Evolutionary conservation across 2,329 filamentous ascomycete genomes (phyloP).

Genomic region (Cadophora gregata): DNA sequence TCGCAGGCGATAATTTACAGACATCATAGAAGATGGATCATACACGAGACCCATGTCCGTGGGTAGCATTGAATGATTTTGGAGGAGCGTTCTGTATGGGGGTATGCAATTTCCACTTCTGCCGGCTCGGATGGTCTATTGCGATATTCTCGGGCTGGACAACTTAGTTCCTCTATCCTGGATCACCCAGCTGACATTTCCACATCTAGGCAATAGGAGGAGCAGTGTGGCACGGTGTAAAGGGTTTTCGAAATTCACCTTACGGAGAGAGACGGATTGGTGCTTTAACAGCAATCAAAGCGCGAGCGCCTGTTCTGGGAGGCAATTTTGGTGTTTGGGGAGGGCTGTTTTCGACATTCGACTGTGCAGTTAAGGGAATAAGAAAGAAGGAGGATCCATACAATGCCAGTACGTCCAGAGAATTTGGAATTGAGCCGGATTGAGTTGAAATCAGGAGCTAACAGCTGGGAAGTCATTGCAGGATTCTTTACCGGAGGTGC

Average conservation of each 20-base stretch:
- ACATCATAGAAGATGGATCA: constrained; percentile 75
- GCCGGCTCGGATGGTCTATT: not conserved
- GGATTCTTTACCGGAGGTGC: constrained; percentile 96
- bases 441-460: constrained; percentile 23
- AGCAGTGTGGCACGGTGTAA: constrained; percentile 95
- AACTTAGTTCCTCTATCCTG: constrained; percentile 7
- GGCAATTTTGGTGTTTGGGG: constrained; percentile 99
- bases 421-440: not conserved
- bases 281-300: constrained; percentile 96
- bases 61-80: constrained; percentile 96
- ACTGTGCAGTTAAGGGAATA: constrained; percentile 94
- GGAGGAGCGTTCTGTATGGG: constrained; percentile 97
- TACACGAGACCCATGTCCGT: constrained; percentile 94
- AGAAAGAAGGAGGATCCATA: constrained; percentile 97
- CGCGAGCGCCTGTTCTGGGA: constrained; percentile 91
- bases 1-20: constrained; percentile 21
- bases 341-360: constrained; percentile 92
- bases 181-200: constrained; percentile 35
- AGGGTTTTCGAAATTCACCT: constrained; percentile 88
- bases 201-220: constrained; percentile 69
- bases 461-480: constrained; percentile 68
- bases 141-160: not conserved
- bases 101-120: constrained; percentile 61
- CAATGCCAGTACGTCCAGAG: constrained; percentile 72
- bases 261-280: constrained; percentile 96